A percentile compares a stretch with the other conserved stretches of the same genome.
Conservation (phyloP, 495 filamentous ascomycete genomes). For the Xylaria curta region DNA sequence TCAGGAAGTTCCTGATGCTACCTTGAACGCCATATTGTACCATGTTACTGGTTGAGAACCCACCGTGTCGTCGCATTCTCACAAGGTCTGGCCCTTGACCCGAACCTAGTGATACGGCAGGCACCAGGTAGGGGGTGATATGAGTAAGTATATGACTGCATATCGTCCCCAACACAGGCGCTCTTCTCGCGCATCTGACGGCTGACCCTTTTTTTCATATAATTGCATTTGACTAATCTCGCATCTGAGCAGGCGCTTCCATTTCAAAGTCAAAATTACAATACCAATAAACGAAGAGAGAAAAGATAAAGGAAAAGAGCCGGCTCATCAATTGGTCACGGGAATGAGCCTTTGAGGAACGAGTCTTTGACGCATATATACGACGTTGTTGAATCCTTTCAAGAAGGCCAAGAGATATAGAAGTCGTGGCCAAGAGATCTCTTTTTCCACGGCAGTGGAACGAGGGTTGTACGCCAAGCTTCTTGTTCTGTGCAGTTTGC, state of each 20-base stretch:
- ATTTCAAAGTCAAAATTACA: not conserved
- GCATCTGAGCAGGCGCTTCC: not conserved
- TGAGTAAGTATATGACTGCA: constrained; percentile 16
- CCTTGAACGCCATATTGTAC: not conserved
- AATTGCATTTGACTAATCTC: not conserved
- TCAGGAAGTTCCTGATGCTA: constrained; percentile 1
- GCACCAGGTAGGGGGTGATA: not conserved
- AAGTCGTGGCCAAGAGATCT: constrained; percentile 22
- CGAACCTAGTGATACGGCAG: constrained; percentile 15
- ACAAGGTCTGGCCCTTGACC: constrained; percentile 5
- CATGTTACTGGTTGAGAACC: not conserved
- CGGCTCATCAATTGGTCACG: not conserved
- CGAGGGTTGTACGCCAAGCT: constrained; percentile 8
- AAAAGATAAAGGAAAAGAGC: not conserved
- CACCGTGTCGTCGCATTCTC: not conserved
- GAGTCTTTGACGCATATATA: not conserved
- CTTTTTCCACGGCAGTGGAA: not conserved
- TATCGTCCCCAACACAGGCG: not conserved
- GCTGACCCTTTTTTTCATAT: not conserved
- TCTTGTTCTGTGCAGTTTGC: not conserved
- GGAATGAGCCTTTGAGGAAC: not conserved
- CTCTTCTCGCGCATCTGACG: not conserved
- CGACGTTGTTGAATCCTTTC: not conserved
- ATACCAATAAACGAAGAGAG: not conserved
- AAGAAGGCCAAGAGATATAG: constrained; percentile 4